These are phyloP conservation scores for Cymbopogon citratus DNA, from an alignment of 176 grass and related monocot species.

Conservation along the genomic window DNA sequence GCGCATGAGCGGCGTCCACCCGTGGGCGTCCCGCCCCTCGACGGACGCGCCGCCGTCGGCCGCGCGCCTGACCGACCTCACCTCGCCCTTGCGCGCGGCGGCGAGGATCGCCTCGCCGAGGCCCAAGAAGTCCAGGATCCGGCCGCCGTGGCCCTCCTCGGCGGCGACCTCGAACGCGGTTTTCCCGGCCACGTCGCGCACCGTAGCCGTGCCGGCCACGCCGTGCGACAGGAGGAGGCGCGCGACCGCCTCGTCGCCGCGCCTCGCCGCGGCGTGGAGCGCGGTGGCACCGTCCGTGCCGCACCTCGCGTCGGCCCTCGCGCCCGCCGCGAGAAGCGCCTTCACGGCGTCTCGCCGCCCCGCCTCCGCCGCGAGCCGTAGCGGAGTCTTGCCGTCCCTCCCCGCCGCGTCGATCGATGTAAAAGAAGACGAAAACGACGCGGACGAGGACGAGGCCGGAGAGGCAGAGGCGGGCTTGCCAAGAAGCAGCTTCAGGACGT, in stretches of 20 bases:
- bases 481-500: conserved; percentile 55
- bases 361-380: conserved; percentile 38
- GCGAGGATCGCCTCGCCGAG: conserved; percentile 46
- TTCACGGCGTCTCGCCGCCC: conserved; percentile 39
- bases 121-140: conserved; percentile 45
- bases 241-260: conserved; percentile 42
- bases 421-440: conserved; percentile 16
- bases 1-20: conserved; percentile 73
- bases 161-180: conserved; percentile 55
- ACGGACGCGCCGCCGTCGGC: conserved; percentile 44
- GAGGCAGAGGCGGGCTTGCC: conserved; percentile 26
- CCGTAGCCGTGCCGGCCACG: conserved; percentile 29
- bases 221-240: conserved; percentile 33
- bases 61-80: conserved; percentile 12
- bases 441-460: neutral
- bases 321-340: conserved; percentile 41
- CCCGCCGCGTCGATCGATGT: conserved; percentile 41
- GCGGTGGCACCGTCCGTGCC: conserved; percentile 33
- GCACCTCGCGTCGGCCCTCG: conserved; percentile 42
- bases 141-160: conserved; percentile 31
- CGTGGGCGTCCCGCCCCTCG: conserved; percentile 40
- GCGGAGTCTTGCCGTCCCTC: conserved; percentile 52
- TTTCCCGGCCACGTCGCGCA: conserved; percentile 46
- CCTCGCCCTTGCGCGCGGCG: conserved; percentile 42
- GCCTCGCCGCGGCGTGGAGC: conserved; percentile 48